Conservation (phyloP, 2,329 filamentous ascomycete genomes). For the Macrophomina pseudophaseolina region DNA sequence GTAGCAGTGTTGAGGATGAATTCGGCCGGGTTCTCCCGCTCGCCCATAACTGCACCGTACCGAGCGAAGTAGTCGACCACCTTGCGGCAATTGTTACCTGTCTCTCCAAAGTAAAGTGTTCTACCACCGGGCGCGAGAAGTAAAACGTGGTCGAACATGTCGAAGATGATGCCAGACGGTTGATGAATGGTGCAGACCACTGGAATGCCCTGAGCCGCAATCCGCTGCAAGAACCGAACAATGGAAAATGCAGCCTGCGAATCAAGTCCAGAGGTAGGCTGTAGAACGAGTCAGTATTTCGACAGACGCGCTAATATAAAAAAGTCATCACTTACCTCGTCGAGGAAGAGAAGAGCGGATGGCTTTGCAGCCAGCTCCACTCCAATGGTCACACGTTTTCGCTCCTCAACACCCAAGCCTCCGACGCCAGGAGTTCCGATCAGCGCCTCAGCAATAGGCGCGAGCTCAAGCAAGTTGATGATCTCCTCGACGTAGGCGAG, state of each 20-base stretch:
- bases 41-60: slow-evolving; percentile 59
- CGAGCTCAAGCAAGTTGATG: slow-evolving; percentile 67
- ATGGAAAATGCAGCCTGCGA: slow-evolving; percentile 66
- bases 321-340: slow-evolving; percentile 52
- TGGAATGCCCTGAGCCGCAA: slow-evolving; percentile 56
- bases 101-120: slow-evolving; percentile 50
- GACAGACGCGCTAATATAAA: slow-evolving; percentile 43
- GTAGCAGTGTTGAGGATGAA: slow-evolving; percentile 56
- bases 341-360: slow-evolving; percentile 69
- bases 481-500: slow-evolving; percentile 71
- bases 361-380: slow-evolving; percentile 72
- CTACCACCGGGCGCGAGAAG: slow-evolving; percentile 50
- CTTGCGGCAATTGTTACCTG: slow-evolving; percentile 48
- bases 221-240: slow-evolving; percentile 64
- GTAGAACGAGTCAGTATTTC: slow-evolving; percentile 74
- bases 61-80: slow-evolving; percentile 57
- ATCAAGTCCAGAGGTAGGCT: slow-evolving; percentile 66
- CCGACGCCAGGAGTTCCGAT: slow-evolving; percentile 66
- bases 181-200: slow-evolving; percentile 56
- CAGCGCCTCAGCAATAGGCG: slow-evolving; percentile 66
- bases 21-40: slow-evolving; percentile 60
- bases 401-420: slow-evolving; percentile 63
- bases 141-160: slow-evolving; percentile 52
- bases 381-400: slow-evolving; percentile 74
- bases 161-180: slow-evolving; percentile 51